Percentiles rank a stretch among this genome's conserved stretches.
Conservation (phyloP, 805 yeast genomes). For the Barnettozyma californica region DNA sequence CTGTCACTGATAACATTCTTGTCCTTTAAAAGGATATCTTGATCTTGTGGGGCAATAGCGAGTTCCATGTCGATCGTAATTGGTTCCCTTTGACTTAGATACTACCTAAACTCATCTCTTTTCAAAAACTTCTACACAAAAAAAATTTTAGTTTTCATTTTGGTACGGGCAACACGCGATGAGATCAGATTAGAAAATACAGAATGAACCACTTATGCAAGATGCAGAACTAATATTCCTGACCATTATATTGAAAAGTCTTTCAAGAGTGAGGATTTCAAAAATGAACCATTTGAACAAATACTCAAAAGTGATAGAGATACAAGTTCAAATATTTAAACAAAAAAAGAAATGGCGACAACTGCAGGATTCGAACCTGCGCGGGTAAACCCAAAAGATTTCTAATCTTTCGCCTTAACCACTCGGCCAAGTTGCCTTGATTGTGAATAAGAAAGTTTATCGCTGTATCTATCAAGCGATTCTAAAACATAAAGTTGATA, state of each 20-base stretch:
- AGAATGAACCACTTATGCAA: background rate
- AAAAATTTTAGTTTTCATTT: conserved; percentile 3
- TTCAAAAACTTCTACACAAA: background rate
- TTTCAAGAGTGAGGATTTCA: background rate
- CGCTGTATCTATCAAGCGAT: too few species aligned
- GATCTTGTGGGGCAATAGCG: conserved; percentile 70
- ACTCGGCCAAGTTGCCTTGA: conserved; percentile 51
- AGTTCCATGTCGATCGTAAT: conserved; percentile 47
- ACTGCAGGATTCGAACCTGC: conserved; percentile 72
- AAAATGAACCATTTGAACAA: background rate
- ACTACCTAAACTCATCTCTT: conserved; percentile 10
- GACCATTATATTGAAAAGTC: too few species aligned
- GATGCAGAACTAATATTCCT: background rate
- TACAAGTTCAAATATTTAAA: background rate
- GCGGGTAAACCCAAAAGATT: conserved; percentile 58
- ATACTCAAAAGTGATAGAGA: too few species aligned
- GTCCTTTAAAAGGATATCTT: conserved; percentile 63
- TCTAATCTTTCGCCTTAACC: conserved; percentile 64
- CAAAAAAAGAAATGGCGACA: conserved; percentile 43
- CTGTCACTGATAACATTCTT: conserved; percentile 60
- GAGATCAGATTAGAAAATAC: background rate
- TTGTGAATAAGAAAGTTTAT: background rate
- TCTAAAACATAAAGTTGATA: too few species aligned
- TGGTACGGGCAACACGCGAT: conserved; percentile 4
- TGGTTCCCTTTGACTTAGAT: background rate